These are phyloP conservation scores for Rhododendron kiyosumense DNA, from an alignment of 148 eudicot species.

Conservation along the genomic window DNA sequence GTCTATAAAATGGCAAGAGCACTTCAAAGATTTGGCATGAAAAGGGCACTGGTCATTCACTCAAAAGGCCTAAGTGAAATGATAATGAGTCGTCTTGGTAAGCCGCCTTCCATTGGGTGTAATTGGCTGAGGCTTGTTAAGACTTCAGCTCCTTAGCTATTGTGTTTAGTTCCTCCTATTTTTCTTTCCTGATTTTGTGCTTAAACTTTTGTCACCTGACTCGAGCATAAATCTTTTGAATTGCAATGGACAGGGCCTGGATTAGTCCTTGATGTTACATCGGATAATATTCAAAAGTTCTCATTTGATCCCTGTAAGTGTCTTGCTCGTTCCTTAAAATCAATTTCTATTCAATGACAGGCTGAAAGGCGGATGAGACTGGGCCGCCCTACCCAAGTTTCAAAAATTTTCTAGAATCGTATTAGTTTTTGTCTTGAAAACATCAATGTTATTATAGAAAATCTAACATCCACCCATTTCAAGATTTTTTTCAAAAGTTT, in stretches of 20 bases:
- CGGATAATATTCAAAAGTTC: slow-evolving; percentile 70
- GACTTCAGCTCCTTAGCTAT: not conserved
- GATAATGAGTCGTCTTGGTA: slow-evolving; percentile 95
- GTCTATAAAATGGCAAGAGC: slow-evolving; percentile 90
- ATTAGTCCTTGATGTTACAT: slow-evolving; percentile 72
- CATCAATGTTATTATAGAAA: no score
- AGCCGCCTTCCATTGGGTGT: slow-evolving; percentile 2
- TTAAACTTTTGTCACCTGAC: not conserved
- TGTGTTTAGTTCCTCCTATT: not conserved
- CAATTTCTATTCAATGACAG: not conserved
- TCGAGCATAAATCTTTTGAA: not conserved
- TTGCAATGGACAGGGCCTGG: slow-evolving; percentile 64
- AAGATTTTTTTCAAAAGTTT: no score
- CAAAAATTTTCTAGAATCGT: no score
- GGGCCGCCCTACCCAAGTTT: not conserved
- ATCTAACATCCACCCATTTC: no score
- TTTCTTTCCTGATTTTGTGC: not conserved
- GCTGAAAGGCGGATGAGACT: not conserved
- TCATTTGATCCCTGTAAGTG: slow-evolving; percentile 86
- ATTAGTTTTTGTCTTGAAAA: no score
- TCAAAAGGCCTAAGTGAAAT: slow-evolving; percentile 92
- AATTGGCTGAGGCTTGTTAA: no score
- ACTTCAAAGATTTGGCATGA: slow-evolving; percentile 95
- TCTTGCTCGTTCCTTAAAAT: not conserved
- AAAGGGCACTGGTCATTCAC: slow-evolving; percentile 91